Percentiles rank a stretch among this genome's conserved stretches.
Conservation (phyloP, 768 basidiomycete genomes). For the Tremella yokohamensis region DNA sequence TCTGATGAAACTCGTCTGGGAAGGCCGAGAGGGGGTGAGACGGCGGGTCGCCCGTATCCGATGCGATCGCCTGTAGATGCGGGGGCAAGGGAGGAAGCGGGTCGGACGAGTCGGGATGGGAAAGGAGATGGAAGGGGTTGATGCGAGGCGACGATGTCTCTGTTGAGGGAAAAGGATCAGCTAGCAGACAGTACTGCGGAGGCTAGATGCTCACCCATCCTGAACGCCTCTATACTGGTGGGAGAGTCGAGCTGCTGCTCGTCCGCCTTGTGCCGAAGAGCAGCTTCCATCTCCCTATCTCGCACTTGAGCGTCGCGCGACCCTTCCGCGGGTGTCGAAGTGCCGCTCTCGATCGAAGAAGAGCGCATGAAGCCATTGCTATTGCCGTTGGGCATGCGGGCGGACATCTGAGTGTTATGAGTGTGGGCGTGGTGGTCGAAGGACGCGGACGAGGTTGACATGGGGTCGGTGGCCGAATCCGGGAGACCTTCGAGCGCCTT, state of each 20-base stretch:
- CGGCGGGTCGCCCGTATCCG: slow-evolving; percentile 17
- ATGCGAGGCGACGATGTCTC: slow-evolving; percentile 31
- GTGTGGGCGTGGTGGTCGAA: no score
- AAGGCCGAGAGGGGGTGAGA: slow-evolving; percentile 23
- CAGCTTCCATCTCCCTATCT: slow-evolving; percentile 1
- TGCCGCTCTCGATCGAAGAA: background rate
- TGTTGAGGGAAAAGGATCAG: slow-evolving; percentile 3
- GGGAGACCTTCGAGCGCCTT: no score
- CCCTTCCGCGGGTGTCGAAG: background rate
- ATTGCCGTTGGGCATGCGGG: no score
- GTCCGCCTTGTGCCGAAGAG: background rate
- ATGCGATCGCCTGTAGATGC: slow-evolving; percentile 26
- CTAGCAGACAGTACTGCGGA: background rate
- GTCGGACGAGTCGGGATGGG: slow-evolving; percentile 29
- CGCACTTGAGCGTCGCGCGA: background rate
- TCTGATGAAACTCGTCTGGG: slow-evolving; percentile 10
- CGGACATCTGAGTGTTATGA: no score
- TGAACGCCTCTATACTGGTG: slow-evolving; percentile 5
- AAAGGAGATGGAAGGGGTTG: slow-evolving; percentile 48
- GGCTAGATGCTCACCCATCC: background rate
- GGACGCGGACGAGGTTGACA: no score
- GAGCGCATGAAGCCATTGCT: no score
- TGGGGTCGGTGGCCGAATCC: no score
- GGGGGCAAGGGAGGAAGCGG: slow-evolving; percentile 31
- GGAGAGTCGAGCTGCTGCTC: slow-evolving; percentile 1